Base-by-base conservation (phyloP, 441 rosid genomes). In the Populus tomentosa region DNA sequence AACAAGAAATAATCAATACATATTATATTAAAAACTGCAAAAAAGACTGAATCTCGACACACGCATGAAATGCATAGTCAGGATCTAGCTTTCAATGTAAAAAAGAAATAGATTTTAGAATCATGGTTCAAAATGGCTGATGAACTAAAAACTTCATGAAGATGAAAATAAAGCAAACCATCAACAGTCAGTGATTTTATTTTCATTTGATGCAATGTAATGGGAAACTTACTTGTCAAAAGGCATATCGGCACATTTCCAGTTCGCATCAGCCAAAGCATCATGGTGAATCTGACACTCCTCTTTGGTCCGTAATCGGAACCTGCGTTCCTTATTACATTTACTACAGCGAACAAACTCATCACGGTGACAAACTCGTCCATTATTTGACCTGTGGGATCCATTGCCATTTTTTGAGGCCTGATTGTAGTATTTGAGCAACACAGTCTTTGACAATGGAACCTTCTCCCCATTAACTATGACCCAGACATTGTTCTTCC, bases 401-500 rank as follows among this genome's bases (percentile, higher is more conserved):
- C 94, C 93, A 78, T 84, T 90, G 63, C 78, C 88, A 69, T 40
- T 86, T 84, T 92, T 96, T n/a, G 84, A 86, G 63, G 95, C 82
- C 85, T 91, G 88, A 80, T 90, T 89, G 83, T 94, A 92, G 91
- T 93, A 94, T 74, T 91, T 94, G 79, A 97, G 97, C 87, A 97
- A 81, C 21, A 84, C 91, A 4, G 99, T 97, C 89, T 97, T 97
- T 56, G 93, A 90, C 86, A 97, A 78, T 8, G 99, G 90, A 78
- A 93, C 94, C 90, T 97, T 97, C 86, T 93, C 97, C 21, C 99
- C 98, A 14, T 89, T 88, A 64, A 83, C 87, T 75, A 97, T 94
- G 70, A 94, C 94, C 99, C 99, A 97, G n/a, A 97, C 92, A 88
- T 97, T 97, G 84, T 93, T 97, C 87, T 97, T 97, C 99, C 99